These are phyloP conservation scores for Erodium trifolium DNA, from an alignment of 441 rosid species.

Conservation along the genomic window DNA sequence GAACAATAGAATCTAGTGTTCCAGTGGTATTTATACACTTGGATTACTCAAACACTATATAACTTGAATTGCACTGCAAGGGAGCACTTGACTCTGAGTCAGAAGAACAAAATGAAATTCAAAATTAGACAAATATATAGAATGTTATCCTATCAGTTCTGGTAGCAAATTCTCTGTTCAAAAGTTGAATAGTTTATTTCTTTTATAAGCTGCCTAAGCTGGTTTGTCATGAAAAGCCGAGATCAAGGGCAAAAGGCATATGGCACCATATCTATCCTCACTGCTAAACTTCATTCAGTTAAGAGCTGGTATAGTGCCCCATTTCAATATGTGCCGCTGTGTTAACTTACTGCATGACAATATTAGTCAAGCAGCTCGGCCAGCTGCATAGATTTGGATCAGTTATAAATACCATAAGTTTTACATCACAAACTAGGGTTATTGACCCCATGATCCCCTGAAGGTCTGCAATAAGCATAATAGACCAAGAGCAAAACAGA, in stretches of 20 bases:
- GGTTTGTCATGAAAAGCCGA: not conserved
- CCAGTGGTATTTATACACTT: no score
- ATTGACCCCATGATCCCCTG: not conserved
- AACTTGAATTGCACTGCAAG: not conserved
- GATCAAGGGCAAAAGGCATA: not conserved
- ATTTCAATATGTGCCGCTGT: not conserved
- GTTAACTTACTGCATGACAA: slow-evolving; percentile 4
- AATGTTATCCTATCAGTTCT: not conserved
- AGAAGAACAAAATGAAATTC: no score
- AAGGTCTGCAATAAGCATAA: no score
- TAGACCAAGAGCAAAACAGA: no score
- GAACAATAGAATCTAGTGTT: no score
- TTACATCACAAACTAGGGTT: not conserved
- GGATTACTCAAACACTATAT: no score
- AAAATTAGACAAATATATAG: not conserved
- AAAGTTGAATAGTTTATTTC: not conserved
- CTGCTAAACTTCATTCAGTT: not conserved
- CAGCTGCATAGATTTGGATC: not conserved
- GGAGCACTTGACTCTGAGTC: not conserved
- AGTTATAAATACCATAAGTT: not conserved
- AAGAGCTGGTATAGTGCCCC: not conserved
- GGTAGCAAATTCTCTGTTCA: not conserved
- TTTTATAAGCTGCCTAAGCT: not conserved
- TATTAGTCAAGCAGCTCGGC: not conserved
- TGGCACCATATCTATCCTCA: not conserved